Evolutionary conservation across 192 early-diverging fungal genomes (phyloP), one percentile per base, ranked within the genome.

Genomic region (Podila clonocystis): DNA sequence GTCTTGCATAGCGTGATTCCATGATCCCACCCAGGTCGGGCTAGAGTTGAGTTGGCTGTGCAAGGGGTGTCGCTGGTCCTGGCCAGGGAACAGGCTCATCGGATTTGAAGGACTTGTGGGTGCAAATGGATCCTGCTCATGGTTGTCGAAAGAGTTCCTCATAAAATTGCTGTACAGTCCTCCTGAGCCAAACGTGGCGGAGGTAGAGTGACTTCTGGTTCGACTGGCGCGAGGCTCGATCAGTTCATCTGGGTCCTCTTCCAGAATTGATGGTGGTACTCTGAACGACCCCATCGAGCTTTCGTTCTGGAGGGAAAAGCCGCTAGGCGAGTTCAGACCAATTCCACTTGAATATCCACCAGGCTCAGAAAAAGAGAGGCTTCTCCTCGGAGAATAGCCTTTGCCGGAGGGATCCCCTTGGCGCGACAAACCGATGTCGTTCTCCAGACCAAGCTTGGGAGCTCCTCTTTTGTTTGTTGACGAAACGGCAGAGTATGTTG

Each of bases 141-240:
- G 38, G 26, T 26, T 24, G 38, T 34, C 22, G 20, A 67, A 68
- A 11, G 57, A 64, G 57, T 38, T 68, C 3, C 50, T 63, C 20
- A 69, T 55, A 26, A 24, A 12, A 11, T 62, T 62, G 24, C 66
- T 41, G n/a, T 72, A 72, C 30, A 57, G 38, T 13, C 61, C 45
- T 33, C 70, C 69, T n/a, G 70, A 61, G n/a, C 77, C 70, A 64
- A 73, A 80, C 4, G 77, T 61, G 17, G 77, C 77, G 1, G 77
- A 80, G 15, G 77, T 80, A n/a, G 77, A 80, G 29, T 65, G 67
- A 34, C 77, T 80, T 24, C 77, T 72, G 24, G 57, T 61, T 59
- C 77, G 70, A 50, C 45, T 58, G 12, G 50, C 41, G 20, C 77
- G 70, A 13, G 67, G 71, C 48, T 80, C 77, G 50, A 68, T 68